phyloP scores from a whole-genome alignment of 192 early-diverging fungal species.

The Haplosporangium gracile region DNA sequence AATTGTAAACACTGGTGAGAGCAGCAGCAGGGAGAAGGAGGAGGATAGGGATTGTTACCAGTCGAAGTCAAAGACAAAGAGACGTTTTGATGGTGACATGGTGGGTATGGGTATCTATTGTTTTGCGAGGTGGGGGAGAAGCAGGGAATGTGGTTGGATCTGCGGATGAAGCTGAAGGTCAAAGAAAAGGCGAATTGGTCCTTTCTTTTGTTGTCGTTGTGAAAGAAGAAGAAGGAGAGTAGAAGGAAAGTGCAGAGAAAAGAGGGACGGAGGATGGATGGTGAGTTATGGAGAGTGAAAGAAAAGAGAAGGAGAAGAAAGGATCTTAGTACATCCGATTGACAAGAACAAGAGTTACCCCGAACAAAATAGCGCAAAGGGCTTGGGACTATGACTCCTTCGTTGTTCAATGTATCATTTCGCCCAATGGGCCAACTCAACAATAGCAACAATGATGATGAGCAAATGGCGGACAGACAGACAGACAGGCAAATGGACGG shows the following conservation, averaged over 20 bases:
- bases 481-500: too few species aligned
- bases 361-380: background rate
- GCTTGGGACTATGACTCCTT: background rate
- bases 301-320: slow-evolving; percentile 10
- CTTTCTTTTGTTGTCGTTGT: background rate
- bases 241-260: background rate
- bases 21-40: background rate
- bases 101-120: background rate
- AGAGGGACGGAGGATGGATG: background rate
- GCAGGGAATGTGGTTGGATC: background rate
- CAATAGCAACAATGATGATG: background rate
- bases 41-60: slow-evolving; percentile 42
- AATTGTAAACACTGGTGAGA: background rate
- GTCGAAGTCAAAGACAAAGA: slow-evolving; percentile 79
- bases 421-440: background rate
- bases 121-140: background rate
- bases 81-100: slow-evolving; percentile 29
- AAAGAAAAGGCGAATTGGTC: background rate
- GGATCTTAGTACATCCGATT: background rate
- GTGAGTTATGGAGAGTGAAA: background rate
- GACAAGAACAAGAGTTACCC: background rate
- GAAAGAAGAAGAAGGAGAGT: background rate
- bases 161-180: background rate
- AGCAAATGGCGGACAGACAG: background rate
- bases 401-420: background rate